Base-by-base conservation (phyloP, 169 alveolate genomes). In the Eimeria praecox region DNA sequence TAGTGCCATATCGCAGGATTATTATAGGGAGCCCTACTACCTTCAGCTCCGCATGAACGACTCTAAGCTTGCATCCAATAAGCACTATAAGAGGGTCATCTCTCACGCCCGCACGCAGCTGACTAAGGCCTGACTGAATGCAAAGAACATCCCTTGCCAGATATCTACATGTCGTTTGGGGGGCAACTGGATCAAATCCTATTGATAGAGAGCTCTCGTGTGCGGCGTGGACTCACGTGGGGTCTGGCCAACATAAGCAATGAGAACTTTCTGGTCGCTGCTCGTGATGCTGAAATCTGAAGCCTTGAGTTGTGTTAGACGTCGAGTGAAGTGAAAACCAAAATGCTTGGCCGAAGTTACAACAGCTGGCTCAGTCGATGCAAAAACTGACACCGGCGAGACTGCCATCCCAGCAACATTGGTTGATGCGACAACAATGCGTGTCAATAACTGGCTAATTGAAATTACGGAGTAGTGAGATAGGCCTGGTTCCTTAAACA, bases 321-420 rank as follows among this genome's bases (percentile, higher is more conserved):
- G 78, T 40, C 93, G 78, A 44, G 93, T 87, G 82, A 87, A 87
- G 93, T 87, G 93, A 62, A 87, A 87, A 24, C 93, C 93, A 87
- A 87, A 87, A 71, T 87, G 93, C 38, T 87, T 87, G 46, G 93
- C 93, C 93, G 93, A 59, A 9, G 93, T 46, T 38, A 87, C 93
- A 38, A 59, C 82, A 9, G 93, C 82, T 35, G 82, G 93, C 73
- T 87, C 93, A 69, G 93, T 87, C 22, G 82, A 87, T 6, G 82
- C 93, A 27, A 87, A 87, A 18, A 87, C 93, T 5, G 93, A 35
- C 4, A 87, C 82, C 24, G 93, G 93, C 14, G 93, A 87, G 42
- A 62, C 93, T 24, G 83, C 93, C 93, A 87, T 87, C n/a, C 93
- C 93, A 56, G 93, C 82, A 35, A 87, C 93, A 62, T 62, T 87